A percentile compares a stretch with the other conserved stretches of the same genome.
phyloP scores from a whole-genome alignment of 352 stramenopile species.

The Pythium guiyangense region DNA sequence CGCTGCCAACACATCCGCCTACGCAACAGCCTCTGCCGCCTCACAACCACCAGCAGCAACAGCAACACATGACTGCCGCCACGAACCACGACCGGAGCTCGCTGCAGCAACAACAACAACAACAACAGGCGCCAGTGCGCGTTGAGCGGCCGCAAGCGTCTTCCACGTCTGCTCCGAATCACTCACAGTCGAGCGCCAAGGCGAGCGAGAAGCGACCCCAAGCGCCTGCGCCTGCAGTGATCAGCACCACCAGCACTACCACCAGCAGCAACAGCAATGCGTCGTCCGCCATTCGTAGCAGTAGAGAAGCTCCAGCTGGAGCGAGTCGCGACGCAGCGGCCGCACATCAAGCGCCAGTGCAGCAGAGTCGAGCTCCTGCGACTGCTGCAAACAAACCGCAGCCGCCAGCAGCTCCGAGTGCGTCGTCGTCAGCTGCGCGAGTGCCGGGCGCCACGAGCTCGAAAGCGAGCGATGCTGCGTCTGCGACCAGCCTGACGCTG shows the following conservation, averaged over 20 bases:
- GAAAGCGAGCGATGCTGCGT: not conserved
- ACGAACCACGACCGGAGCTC: conserved; percentile 7
- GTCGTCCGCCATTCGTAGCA: no score
- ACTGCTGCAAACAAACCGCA: not conserved
- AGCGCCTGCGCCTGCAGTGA: not conserved
- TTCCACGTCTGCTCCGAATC: not conserved
- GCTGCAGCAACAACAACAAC: not conserved
- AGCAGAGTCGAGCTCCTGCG: not conserved
- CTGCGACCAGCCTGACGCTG: not conserved
- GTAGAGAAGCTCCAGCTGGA: no score
- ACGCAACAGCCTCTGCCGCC: no score
- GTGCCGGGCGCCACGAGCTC: not conserved
- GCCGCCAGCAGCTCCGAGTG: not conserved
- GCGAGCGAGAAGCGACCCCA: not conserved
- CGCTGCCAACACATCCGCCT: no score
- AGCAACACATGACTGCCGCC: not conserved
- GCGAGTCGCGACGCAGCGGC: not conserved
- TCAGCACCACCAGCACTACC: no score
- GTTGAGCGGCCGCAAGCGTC: not conserved
- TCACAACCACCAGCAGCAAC: conserved; percentile 1
- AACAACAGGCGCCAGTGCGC: no score
- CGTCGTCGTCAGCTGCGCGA: not conserved
- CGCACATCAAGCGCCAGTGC: not conserved
- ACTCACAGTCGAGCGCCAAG: not conserved
- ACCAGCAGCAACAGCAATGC: no score